Base-by-base conservation (phyloP, 2,329 filamentous ascomycete genomes). In the Fonsecaea monophora region DNA sequence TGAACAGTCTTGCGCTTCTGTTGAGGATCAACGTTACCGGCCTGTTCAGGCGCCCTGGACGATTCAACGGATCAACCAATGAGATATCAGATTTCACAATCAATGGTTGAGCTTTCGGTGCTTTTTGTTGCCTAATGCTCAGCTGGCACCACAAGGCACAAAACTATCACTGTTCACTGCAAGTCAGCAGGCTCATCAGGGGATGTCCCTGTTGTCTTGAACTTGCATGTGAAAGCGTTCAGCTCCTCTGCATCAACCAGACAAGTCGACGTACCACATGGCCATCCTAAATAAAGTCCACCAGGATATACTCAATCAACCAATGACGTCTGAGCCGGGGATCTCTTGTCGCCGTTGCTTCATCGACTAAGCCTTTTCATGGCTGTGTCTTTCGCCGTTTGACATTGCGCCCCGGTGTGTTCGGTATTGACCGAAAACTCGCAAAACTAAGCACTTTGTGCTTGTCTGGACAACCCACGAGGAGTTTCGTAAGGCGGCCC, bases 11-110 rank as follows among this genome's bases (percentile, higher is more conserved):
- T 50, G 45, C 18, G 45, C 18, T 25, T 30, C 21, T 25, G 21
- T 30, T 30, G 45, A 30, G 10, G 10, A 12, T 21, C 7, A 4
- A 25, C 45, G 18, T 25, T 25, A 7, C 25, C 12, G 18, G 45
- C 45, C 45, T 50, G n/a, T 30, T 60, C 57, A 60, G 40, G 38
- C 57, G 57, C 30, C 9, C 57, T 30, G 42, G 38, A 35, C 38
- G 13, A 32, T 30, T 25, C 15, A 15, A 40, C 5, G 48, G 5
- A 37, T 18, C 30, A 60, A n/a, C 57, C 57, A 60, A 50, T 60
- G n/a, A 50, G 45, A 10, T 10, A 25, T 9, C 18, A 8, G 18
- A 50, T 13, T 3, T 25, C 18, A 50, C 18, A 5, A 50, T 12
- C 45, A 30, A 50, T 18, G 45, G 45, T 10, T 10, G 45, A 13